Percentiles rank a stretch among this genome's conserved stretches.
phyloP scores from a whole-genome alignment of 192 early-diverging fungal genomes.

The Rhizophlyctis rosea region DNA sequence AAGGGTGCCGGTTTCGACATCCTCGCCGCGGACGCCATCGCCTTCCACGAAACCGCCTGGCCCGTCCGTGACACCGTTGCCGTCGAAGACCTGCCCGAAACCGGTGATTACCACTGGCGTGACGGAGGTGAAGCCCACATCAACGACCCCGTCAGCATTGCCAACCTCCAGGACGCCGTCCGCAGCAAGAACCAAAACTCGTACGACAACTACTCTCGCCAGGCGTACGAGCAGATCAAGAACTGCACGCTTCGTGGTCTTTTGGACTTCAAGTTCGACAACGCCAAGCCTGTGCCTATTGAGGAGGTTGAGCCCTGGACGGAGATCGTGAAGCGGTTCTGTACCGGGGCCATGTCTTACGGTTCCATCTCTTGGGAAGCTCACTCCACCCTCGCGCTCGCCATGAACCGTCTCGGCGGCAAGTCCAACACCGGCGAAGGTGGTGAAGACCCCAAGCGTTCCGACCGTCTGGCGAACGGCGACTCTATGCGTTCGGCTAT shows the following conservation, averaged over 20 bases:
- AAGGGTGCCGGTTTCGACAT: conserved; percentile 76
- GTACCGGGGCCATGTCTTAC: conserved; percentile 98
- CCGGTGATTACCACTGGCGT: conserved; percentile 97
- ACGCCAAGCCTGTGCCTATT: conserved; percentile 70
- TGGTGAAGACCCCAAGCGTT: conserved; percentile 90
- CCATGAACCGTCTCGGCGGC: conserved; percentile 95
- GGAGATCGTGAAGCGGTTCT: conserved; percentile 91
- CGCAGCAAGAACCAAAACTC: conserved; percentile 82
- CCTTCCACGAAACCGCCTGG: conserved; percentile 82
- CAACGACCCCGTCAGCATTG: conserved; percentile 84
- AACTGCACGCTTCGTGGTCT: conserved; percentile 92
- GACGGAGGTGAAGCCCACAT: conserved; percentile 88
- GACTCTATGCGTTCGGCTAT: conserved; percentile 86
- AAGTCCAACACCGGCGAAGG: conserved; percentile 99
- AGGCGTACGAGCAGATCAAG: conserved; percentile 78
- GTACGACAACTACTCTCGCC: conserved; percentile 80
- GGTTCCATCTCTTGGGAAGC: conserved; percentile 95
- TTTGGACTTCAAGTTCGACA: conserved; percentile 82
- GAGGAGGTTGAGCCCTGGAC: conserved; percentile 98
- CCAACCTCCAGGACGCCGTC: conserved; percentile 93
- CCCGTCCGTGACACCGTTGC: conserved; percentile 65
- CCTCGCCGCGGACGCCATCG: conserved; percentile 84
- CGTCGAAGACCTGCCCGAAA: conserved; percentile 75
- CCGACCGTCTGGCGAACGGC: conserved; percentile 67
- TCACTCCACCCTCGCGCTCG: conserved; percentile 85